A percentile compares a stretch with the other conserved stretches of the same genome.
phyloP scores from a whole-genome alignment of 2,329 filamentous ascomycete species.

The Alternaria tenuissima region DNA sequence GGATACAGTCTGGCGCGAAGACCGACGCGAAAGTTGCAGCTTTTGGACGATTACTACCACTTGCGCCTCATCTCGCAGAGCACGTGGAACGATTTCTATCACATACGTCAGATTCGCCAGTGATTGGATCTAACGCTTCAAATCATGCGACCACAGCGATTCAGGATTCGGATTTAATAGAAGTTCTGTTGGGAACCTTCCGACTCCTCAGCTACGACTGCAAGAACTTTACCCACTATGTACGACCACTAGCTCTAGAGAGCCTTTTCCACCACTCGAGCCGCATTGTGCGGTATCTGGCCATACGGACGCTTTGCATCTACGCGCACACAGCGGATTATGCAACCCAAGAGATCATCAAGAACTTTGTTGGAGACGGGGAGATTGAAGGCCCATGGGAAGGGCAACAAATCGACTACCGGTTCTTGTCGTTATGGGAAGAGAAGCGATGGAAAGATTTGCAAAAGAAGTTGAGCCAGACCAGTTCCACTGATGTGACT shows the following conservation, averaged over 20 bases:
- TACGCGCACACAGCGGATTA: constrained; percentile 81
- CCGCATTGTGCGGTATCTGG: constrained; percentile 76
- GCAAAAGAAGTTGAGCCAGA: constrained; percentile 19
- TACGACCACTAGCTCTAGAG: constrained; percentile 74
- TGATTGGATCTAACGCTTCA: constrained; percentile 26
- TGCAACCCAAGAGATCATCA: constrained; percentile 76
- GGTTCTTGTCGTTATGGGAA: constrained; percentile 73
- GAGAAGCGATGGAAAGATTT: constrained; percentile 60
- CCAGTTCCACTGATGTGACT: not conserved
- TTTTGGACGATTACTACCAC: constrained; percentile 80
- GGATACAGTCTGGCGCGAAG: constrained; percentile 63
- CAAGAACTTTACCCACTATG: constrained; percentile 69
- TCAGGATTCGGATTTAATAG: constrained; percentile 38
- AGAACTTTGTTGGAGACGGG: constrained; percentile 69
- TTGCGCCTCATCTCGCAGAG: constrained; percentile 79
- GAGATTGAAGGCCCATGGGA: constrained; percentile 77
- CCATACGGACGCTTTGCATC: constrained; percentile 80
- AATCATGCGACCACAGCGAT: not conserved
- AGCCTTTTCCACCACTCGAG: constrained; percentile 68
- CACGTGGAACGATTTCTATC: constrained; percentile 67
- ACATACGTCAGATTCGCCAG: constrained; percentile 38
- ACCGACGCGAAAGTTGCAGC: constrained; percentile 65
- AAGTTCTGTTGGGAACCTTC: constrained; percentile 73
- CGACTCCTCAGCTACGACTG: constrained; percentile 81
- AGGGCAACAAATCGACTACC: constrained; percentile 77